Conservation (phyloP, 2,329 filamentous ascomycete species). For the Colletotrichum brevisporum region DNA sequence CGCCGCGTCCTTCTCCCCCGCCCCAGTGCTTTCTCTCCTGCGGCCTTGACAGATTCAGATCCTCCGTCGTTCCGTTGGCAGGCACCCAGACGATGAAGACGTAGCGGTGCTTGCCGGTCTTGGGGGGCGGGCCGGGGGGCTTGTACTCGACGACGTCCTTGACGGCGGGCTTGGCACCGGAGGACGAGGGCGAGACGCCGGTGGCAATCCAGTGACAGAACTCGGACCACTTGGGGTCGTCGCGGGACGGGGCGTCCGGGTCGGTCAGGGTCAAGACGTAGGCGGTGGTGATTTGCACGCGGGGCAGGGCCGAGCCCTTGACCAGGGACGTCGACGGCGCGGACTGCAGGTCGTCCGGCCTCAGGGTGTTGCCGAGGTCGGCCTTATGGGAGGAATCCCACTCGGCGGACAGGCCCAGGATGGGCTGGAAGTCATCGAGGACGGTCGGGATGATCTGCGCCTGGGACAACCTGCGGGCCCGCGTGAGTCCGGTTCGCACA, state of each 20-base stretch:
- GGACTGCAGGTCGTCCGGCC: constrained; percentile 35
- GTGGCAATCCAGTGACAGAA: constrained; percentile 62
- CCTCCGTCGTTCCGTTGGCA: constrained; percentile 55
- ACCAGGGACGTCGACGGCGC: constrained; percentile 33
- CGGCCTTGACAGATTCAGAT: constrained; percentile 52
- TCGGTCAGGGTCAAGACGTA: constrained; percentile 56
- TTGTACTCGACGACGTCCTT: constrained; percentile 57
- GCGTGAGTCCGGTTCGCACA: constrained; percentile 14
- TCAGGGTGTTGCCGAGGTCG: constrained; percentile 40
- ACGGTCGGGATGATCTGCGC: constrained; percentile 41
- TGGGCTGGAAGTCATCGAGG: constrained; percentile 40
- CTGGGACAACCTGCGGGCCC: constrained; percentile 21
- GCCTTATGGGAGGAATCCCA: constrained; percentile 36
- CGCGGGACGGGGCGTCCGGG: constrained; percentile 59
- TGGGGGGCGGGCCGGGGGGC: constrained; percentile 56
- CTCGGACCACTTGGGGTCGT: constrained; percentile 60
- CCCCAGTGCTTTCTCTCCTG: constrained; percentile 57
- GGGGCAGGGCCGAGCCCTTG: constrained; percentile 35
- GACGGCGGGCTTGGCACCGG: constrained; percentile 43
- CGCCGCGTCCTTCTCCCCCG: constrained; percentile 52
- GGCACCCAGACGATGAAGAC: constrained; percentile 57
- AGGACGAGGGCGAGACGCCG: constrained; percentile 43
- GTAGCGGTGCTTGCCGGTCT: constrained; percentile 60
- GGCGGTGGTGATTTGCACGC: constrained; percentile 42
- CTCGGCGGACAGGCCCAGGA: constrained; percentile 36